Base-by-base conservation (phyloP, 1,284 basidiomycete genomes). In the Cutaneotrichosporon mucoides region DNA sequence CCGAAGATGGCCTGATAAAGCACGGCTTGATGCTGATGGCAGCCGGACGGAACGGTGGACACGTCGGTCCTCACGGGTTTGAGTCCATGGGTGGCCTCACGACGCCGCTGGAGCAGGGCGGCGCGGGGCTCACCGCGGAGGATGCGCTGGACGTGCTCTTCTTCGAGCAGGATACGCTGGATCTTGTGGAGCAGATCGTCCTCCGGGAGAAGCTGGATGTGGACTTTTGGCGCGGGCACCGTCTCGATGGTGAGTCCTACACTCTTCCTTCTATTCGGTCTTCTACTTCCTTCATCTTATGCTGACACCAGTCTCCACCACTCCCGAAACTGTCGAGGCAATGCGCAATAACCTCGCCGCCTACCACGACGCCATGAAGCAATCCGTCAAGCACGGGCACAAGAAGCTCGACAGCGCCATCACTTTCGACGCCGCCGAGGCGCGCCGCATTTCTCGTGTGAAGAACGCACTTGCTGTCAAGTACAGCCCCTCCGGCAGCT, bases 131-230 rank as follows among this genome's bases (percentile, higher is more conserved):
- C 9, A 60, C 61, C 63, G 73, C 77, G 5, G 81, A 83, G 6
- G 64, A 70, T 35, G 68, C 66, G 2, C 41, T 70, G 6, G 66
- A 68, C 9, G 73, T 83, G 3, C 80, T 90, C 60, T 86, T 90
- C 55, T 57, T 64, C 12, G 74, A 79, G 5, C 86, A 86, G 44
- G 84, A 85, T 65, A 86, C 82, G n/a, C 85, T 90, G 83, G 88
- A 90, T 70, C 83, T 83, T 3, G 71, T 71, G 1, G 82, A 82
- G 12, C 84, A 88, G 49, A 88, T 90, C 84, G 76, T 72, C 9
- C 33, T 65, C 42, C 52, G 61, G 36, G 65, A 72, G 48, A 54
- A 50, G 5, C 64, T 68, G 47, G 67, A 68, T 12, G 67, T 69
- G 13, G 35, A 70, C 68, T 57, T 66, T 65, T 71, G 69, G 69